A percentile compares a stretch with the other conserved stretches of the same genome.
Conservation (phyloP, 176 grass and related monocot genomes). For the Dactylis glomerata region DNA sequence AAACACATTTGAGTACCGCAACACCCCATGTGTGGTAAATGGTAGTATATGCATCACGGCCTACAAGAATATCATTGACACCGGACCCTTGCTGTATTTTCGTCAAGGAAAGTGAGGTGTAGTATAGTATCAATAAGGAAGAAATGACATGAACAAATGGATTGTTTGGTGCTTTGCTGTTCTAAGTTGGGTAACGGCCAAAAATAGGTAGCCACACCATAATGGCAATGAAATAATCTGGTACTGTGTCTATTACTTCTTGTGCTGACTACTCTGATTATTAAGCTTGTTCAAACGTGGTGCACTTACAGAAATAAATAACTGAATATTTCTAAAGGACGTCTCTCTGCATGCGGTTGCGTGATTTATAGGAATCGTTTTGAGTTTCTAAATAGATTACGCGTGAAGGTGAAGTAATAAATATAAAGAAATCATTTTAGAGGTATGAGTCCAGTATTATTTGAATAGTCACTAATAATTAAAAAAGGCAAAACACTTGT, state of each 20-base stretch:
- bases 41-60: neutral
- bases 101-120: neutral
- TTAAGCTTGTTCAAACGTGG: neutral
- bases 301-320: neutral
- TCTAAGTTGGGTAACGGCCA: constrained; percentile 6
- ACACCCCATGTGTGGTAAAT: neutral
- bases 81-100: constrained; percentile 4
- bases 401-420: neutral
- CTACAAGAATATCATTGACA: neutral
- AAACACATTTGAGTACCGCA: neutral
- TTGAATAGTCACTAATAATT: constrained; percentile 10
- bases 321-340: neutral
- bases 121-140: neutral
- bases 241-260: neutral
- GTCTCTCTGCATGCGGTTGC: neutral
- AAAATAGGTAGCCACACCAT: neutral
- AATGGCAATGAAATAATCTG: constrained; percentile 5
- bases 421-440: neutral
- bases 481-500: neutral
- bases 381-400: neutral
- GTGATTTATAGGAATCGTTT: constrained; percentile 6
- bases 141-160: neutral
- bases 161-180: neutral
- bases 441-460: neutral
- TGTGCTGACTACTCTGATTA: neutral